Evolutionary conservation across 257 asterid species (phyloP).

Genomic region (Verbena officinalis): DNA sequence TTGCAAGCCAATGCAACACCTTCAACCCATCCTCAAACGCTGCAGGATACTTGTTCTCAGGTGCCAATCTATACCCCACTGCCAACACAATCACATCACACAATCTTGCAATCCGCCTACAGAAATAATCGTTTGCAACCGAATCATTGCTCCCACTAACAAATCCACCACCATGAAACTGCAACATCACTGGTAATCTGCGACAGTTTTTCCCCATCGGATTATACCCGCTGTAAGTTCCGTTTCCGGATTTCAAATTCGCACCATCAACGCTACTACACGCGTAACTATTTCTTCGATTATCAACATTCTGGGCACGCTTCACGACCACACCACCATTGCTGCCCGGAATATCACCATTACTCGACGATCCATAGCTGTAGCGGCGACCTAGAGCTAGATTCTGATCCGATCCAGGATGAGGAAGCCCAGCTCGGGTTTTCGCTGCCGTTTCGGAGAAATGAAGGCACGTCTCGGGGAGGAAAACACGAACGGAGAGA

Average conservation of each 20-base stretch:
- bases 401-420: slow-evolving; percentile 45
- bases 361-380: slow-evolving; percentile 54
- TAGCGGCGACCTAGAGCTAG: slow-evolving; percentile 48
- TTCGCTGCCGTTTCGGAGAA: slow-evolving; percentile 46
- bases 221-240: slow-evolving; percentile 71
- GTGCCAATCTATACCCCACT: slow-evolving; percentile 87
- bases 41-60: slow-evolving; percentile 82
- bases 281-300: slow-evolving; percentile 69
- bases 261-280: slow-evolving; percentile 47
- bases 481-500: slow-evolving; percentile 75
- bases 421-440: slow-evolving; percentile 25
- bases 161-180: slow-evolving; percentile 93
- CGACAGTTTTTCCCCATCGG: slow-evolving; percentile 54
- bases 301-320: slow-evolving; percentile 35
- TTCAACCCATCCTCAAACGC: slow-evolving; percentile 93
- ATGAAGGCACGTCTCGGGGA: slow-evolving; percentile 73
- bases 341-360: slow-evolving; percentile 47
- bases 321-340: slow-evolving; percentile 31
- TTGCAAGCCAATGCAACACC: slow-evolving; percentile 88
- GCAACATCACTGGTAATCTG: slow-evolving; percentile 77
- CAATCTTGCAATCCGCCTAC: slow-evolving; percentile 77
- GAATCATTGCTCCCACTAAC: slow-evolving; percentile 88
- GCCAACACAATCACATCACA: slow-evolving; percentile 93
- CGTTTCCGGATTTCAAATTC: slow-evolving; percentile 55
- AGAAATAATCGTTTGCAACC: slow-evolving; percentile 76